phyloP scores from a whole-genome alignment of 2,329 filamentous ascomycete species.

The Curvularia sp. region DNA sequence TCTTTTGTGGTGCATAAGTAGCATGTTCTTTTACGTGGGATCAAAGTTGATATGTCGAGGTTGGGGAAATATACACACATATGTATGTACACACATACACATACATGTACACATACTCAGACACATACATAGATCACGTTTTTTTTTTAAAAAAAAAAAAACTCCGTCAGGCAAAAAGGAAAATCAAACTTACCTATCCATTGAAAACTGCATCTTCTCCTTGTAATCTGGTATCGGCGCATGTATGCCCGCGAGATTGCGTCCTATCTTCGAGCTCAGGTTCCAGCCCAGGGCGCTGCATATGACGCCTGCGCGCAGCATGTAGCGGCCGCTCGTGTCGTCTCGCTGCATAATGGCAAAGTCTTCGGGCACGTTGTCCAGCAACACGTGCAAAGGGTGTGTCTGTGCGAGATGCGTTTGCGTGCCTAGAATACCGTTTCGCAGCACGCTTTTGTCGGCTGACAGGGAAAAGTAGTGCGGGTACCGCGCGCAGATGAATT shows the following conservation, averaged over 20 bases:
- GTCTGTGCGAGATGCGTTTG: slow-evolving; percentile 66
- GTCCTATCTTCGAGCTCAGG: slow-evolving; percentile 74
- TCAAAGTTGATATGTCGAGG: too few species aligned
- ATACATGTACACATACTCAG: too few species aligned
- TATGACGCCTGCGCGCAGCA: slow-evolving; percentile 76
- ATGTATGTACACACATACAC: too few species aligned
- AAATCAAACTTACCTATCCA: slow-evolving; percentile 70
- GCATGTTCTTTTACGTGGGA: too few species aligned
- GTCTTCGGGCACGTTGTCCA: slow-evolving; percentile 84
- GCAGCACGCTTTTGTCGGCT: slow-evolving; percentile 62
- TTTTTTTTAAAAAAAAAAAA: background rate
- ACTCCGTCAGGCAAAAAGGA: too few species aligned
- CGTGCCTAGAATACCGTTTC: slow-evolving; percentile 72
- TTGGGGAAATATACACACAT: too few species aligned
- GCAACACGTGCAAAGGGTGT: slow-evolving; percentile 72
- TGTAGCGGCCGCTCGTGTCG: slow-evolving; percentile 73
- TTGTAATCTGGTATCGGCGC: slow-evolving; percentile 79
- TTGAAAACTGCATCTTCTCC: slow-evolving; percentile 85
- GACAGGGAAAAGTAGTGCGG: slow-evolving; percentile 74
- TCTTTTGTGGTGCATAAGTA: too few species aligned
- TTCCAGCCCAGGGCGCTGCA: slow-evolving; percentile 86
- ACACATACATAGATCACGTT: too few species aligned
- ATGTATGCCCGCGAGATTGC: slow-evolving; percentile 75
- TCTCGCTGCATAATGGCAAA: slow-evolving; percentile 79
- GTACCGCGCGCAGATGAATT: slow-evolving; percentile 80